Evolutionary conservation across 2,329 filamentous ascomycete genomes (phyloP).

Genomic region (Calonectria pauciramosa): DNA sequence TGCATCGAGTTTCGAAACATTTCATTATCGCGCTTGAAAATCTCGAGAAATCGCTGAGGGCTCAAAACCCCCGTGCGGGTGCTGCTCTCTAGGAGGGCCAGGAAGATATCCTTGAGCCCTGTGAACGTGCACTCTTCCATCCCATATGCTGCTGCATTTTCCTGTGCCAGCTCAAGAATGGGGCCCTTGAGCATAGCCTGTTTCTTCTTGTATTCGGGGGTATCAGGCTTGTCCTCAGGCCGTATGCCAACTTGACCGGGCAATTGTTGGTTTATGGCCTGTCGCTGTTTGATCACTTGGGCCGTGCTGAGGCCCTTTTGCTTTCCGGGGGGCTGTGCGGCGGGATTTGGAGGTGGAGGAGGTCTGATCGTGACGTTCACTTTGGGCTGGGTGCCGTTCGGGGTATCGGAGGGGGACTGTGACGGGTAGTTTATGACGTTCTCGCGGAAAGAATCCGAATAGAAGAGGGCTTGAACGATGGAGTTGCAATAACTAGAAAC

Average conservation of each 20-base stretch:
- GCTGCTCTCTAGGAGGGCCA: conserved; percentile 85
- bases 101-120: conserved; percentile 95
- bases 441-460: conserved; percentile 93
- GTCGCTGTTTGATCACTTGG: conserved; percentile 70
- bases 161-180: conserved; percentile 85
- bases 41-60: conserved; percentile 92
- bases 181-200: conserved; percentile 90
- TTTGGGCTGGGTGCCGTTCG: conserved; percentile 70
- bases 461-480: conserved; percentile 96
- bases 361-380: conserved; percentile 74
- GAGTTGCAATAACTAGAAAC: conserved; percentile 92
- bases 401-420: conserved; percentile 76
- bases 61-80: conserved; percentile 91
- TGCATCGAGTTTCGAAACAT: conserved; percentile 98
- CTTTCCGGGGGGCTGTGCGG: conserved; percentile 52
- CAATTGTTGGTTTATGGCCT: conserved; percentile 67
- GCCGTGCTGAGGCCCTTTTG: conserved; percentile 67
- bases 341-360: conserved; percentile 64
- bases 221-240: conserved; percentile 93
- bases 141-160: conserved; percentile 84
- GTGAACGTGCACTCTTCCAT: conserved; percentile 98
- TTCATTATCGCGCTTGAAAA: conserved; percentile 94
- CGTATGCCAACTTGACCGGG: conserved; percentile 69
- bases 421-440: conserved; percentile 92
- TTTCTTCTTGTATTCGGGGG: conserved; percentile 98